Evolutionary conservation across 1,284 basidiomycete species (phyloP).

Genomic region (Trichosporon coremiiforme): DNA sequence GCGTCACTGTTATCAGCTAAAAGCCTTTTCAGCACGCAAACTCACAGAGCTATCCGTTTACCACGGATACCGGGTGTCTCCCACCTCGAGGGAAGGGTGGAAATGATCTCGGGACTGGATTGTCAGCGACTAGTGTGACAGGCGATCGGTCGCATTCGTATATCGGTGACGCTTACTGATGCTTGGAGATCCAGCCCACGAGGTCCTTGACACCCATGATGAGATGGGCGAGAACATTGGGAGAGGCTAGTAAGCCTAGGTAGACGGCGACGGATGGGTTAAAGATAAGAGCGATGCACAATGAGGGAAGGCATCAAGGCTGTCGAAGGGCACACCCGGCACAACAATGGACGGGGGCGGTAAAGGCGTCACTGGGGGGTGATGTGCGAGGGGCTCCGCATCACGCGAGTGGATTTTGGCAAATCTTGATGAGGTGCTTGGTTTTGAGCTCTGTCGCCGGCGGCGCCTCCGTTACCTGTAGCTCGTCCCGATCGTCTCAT

Average conservation of each 20-base stretch:
- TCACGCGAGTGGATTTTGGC: conserved; percentile 15
- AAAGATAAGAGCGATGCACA: not conserved
- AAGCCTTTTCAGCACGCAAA: not conserved
- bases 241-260: not conserved
- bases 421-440: conserved; percentile 18
- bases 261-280: not conserved
- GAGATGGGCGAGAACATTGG: not conserved
- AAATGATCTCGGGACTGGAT: conserved; percentile 42
- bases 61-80: conserved; percentile 40
- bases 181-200: conserved; percentile 43
- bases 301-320: not conserved
- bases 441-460: not conserved
- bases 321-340: no score
- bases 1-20: conserved; percentile 44
- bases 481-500: not conserved
- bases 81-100: conserved; percentile 41
- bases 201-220: conserved; percentile 53
- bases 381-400: not conserved
- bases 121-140: conserved; percentile 14
- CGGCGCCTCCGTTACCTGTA: not conserved
- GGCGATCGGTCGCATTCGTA: not conserved
- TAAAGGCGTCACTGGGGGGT: not conserved
- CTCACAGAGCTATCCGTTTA: conserved; percentile 52
- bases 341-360: not conserved
- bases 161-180: conserved; percentile 36